Evolutionary conservation across 83 land plant genomes (phyloP), one percentile per base, ranked within the genome.

Genomic region (Picea mariana): DNA sequence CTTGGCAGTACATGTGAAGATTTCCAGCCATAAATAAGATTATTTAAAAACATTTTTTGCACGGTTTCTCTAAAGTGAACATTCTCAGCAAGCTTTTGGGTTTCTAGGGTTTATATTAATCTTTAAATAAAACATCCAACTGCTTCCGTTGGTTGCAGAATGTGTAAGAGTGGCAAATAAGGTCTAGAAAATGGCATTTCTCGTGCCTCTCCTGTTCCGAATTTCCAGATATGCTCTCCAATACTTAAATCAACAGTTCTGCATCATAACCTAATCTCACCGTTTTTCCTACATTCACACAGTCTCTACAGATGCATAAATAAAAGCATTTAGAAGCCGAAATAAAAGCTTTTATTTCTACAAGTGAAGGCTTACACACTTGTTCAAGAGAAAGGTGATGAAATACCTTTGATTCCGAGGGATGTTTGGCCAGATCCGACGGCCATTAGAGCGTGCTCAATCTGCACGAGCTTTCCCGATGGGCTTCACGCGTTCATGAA

Each of bases 401-500:
- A 47, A 44, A 24, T 38, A 97, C 99, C 99, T 93, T 93, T 96
- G 87, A 98, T 96, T 42, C 99, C 99, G 21, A 98, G 90, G 62
- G 99, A 98, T 11, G 99, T 98, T 76, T 98, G 99, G 9, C 99
- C 99, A 9, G 99, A 94, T 79, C 96, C 99, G 47, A 98, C 99
- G 16, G 99, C 99, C 75, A 87, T 94, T 58, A 98, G 82, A 7
- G 99, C 99, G 68, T 98, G 95, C 84, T 98, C 99, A 85, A 98
- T 98, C 93, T 98, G 99, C 17, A 98, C 99, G 40, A 98, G 93
- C 93, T 98, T 98, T 55, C 99, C 99, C 20, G 99, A 93, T 38
- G 99, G 99, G 77, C 99, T 97, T 84, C 24, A 2, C 23, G 63
- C 7, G 40, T 58, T 20, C 68, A 42, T 52, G 9, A 9, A 6